These are phyloP conservation scores for Strobilomyces confusus DNA, from an alignment of 768 basidiomycete genomes.

Conservation along the genomic window DNA sequence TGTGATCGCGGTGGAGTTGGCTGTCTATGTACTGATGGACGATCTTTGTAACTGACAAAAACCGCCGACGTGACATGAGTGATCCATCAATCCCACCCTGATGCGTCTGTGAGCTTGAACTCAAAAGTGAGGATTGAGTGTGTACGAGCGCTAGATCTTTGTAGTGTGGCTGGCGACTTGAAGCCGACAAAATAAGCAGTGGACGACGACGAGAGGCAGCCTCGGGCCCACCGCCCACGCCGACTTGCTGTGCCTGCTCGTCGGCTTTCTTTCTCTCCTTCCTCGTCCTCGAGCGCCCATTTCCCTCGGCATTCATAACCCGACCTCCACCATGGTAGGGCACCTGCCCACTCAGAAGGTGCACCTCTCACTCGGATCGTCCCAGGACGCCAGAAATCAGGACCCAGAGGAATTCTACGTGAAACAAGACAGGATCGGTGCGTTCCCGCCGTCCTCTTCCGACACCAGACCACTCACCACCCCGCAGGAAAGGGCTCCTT, in stretches of 20 bases:
- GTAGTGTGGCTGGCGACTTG: conserved; percentile 22
- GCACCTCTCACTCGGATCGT: conserved; percentile 6
- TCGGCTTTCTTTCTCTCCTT: conserved; percentile 1
- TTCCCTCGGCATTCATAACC: conserved; percentile 3
- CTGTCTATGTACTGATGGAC: too few relatives aligned
- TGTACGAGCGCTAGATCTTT: background rate
- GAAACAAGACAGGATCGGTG: conserved; percentile 95
- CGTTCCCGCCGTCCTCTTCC: conserved; percentile 19
- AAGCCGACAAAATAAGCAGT: conserved; percentile 30
- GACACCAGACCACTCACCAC: conserved; percentile 17
- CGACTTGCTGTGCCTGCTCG: background rate
- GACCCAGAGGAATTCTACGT: conserved; percentile 98
- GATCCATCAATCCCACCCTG: too few relatives aligned
- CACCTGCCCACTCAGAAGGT: background rate
- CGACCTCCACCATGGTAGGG: conserved; percentile 20
- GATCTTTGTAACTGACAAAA: background rate
- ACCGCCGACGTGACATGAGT: background rate
- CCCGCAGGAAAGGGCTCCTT: conserved; percentile 91
- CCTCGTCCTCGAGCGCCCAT: conserved; percentile 6
- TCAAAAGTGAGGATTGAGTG: background rate
- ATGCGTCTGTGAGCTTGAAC: too few relatives aligned
- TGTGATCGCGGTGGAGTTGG: too few relatives aligned
- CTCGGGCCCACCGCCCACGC: conserved; percentile 12
- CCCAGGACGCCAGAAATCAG: conserved; percentile 62
- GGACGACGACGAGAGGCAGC: conserved; percentile 6